These are phyloP conservation scores for Paecilomyces sp. DNA, from an alignment of 2,329 filamentous ascomycete genomes.

Conservation along the genomic window DNA sequence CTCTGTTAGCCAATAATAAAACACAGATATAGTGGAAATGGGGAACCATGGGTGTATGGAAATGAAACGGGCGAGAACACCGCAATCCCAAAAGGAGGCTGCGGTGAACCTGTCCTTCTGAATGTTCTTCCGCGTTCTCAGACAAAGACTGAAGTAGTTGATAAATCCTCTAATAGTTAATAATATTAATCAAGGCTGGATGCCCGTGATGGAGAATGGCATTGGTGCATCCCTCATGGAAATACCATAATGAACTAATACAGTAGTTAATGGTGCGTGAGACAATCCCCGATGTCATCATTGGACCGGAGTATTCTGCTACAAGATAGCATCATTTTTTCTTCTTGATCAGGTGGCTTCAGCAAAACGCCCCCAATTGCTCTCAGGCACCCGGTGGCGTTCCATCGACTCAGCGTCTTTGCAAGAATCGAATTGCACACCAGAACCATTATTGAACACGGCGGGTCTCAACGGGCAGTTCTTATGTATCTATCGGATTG, in stretches of 20 bases:
- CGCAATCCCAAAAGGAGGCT: slow-evolving; percentile 23
- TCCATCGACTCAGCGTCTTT: too few relatives aligned
- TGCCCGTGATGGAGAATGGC: background rate
- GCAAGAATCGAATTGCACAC: background rate
- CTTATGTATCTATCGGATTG: background rate
- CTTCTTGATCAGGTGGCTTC: too few relatives aligned
- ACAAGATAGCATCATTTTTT: too few relatives aligned
- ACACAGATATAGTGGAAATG: background rate
- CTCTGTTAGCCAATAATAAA: background rate
- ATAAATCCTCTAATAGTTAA: too few relatives aligned
- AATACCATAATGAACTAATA: background rate
- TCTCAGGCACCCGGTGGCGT: too few relatives aligned
- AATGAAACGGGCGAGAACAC: slow-evolving; percentile 4
- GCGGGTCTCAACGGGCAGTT: background rate
- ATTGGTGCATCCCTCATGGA: background rate
- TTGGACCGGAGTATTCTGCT: too few relatives aligned
- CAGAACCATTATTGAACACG: background rate
- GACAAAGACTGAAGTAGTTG: background rate
- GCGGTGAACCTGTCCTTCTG: slow-evolving; percentile 19
- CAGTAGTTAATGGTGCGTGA: too few relatives aligned
- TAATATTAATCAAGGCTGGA: background rate
- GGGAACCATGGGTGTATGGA: background rate
- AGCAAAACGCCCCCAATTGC: too few relatives aligned
- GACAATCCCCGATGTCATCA: too few relatives aligned
- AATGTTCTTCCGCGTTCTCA: background rate